Percentiles rank a stretch among this genome's conserved stretches.
Evolutionary conservation across 1,284 basidiomycete species (phyloP).

Genomic region (Malassezia sp.): DNA sequence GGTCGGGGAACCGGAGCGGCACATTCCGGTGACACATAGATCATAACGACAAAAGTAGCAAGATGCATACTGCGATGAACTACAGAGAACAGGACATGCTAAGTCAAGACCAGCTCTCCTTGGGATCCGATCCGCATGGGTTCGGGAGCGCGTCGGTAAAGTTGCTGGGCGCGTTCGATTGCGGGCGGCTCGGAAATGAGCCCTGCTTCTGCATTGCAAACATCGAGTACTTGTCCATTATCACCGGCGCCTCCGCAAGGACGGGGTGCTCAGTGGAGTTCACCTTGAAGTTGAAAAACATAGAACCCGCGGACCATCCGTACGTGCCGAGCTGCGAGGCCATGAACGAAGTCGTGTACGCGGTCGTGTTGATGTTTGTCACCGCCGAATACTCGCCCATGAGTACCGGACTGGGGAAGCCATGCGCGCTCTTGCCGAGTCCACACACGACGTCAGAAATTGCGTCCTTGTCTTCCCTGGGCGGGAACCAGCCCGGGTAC

Average conservation of each 20-base stretch:
- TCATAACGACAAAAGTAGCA: no score
- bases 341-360: slow-evolving; percentile 19
- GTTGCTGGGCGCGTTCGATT: neutral
- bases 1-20: slow-evolving; percentile 9
- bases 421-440: slow-evolving; percentile 16
- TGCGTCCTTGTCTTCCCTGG: slow-evolving; percentile 11
- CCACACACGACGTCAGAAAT: slow-evolving; percentile 29
- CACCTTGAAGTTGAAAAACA: slow-evolving; percentile 41
- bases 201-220: slow-evolving; percentile 17
- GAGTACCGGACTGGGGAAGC: slow-evolving; percentile 28
- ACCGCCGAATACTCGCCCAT: slow-evolving; percentile 36
- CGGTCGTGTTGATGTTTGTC: slow-evolving; percentile 17
- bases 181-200: slow-evolving; percentile 6
- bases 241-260: slow-evolving; percentile 8
- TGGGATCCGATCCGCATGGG: slow-evolving; percentile 1
- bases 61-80: no score
- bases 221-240: slow-evolving; percentile 27
- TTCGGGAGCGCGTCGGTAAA: slow-evolving; percentile 8
- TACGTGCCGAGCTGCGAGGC: slow-evolving; percentile 36
- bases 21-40: slow-evolving; percentile 9
- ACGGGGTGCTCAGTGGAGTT: slow-evolving; percentile 20
- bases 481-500: slow-evolving; percentile 39
- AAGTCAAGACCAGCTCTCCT: neutral
- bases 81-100: no score
- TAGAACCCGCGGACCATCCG: slow-evolving; percentile 38